These are phyloP conservation scores for Curvularia sp. DNA, from an alignment of 2,329 filamentous ascomycete genomes.

Conservation along the genomic window DNA sequence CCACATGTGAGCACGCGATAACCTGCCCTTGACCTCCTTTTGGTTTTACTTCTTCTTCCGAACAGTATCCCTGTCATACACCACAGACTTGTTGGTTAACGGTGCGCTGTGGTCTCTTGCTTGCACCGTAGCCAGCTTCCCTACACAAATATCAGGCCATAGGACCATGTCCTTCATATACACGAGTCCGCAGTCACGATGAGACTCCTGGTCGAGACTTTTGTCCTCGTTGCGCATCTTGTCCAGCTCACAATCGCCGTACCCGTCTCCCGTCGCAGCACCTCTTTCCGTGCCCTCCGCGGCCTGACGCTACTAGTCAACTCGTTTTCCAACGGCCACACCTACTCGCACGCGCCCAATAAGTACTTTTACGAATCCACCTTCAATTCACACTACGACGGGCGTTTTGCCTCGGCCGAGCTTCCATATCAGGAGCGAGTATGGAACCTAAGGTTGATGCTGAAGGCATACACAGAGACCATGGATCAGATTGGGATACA, in stretches of 20 bases:
- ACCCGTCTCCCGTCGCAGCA: conserved; percentile 22
- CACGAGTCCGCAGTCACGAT: conserved; percentile 9
- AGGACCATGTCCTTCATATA: conserved; percentile 14
- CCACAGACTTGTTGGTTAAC: neutral
- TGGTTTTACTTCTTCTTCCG: neutral
- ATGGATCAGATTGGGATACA: conserved; percentile 65
- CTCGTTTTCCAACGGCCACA: conserved; percentile 27
- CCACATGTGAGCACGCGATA: conserved; percentile 14
- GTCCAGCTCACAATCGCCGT: neutral
- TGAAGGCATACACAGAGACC: conserved; percentile 63
- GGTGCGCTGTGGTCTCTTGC: conserved; percentile 1
- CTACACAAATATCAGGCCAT: neutral
- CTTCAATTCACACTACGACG: conserved; percentile 65
- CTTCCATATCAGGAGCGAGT: conserved; percentile 58
- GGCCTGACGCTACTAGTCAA: conserved; percentile 31
- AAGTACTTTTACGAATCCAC: conserved; percentile 50
- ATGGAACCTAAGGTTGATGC: conserved; percentile 58
- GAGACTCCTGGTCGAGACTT: conserved; percentile 8
- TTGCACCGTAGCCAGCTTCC: neutral
- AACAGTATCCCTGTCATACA: neutral
- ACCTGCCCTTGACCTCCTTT: neutral
- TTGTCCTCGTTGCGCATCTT: conserved; percentile 1
- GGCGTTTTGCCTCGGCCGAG: conserved; percentile 59
- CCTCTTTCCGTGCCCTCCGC: conserved; percentile 15
- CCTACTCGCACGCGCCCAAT: conserved; percentile 18